Conservation (phyloP, 2,329 filamentous ascomycete genomes). For the Xylariaceae sp. region DNA sequence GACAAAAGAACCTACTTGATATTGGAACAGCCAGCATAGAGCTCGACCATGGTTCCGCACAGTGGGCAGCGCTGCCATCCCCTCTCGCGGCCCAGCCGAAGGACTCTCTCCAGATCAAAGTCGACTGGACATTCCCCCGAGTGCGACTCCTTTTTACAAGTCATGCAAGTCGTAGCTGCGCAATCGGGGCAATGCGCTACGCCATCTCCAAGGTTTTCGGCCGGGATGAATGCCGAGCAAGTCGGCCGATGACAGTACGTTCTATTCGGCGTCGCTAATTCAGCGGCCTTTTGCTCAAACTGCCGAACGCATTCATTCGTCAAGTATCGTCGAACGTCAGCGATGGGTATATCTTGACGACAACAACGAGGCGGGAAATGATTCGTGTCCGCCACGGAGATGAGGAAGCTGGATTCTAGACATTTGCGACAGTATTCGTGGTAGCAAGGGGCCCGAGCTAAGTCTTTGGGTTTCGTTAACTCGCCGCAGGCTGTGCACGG, state of each 20-base stretch:
- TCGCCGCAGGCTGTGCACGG: conserved; percentile 21
- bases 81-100: conserved; percentile 36
- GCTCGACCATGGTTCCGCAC: conserved; percentile 45
- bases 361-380: conserved; percentile 54
- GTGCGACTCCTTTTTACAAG: conserved; percentile 46
- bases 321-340: conserved; percentile 34
- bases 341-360: conserved; percentile 35
- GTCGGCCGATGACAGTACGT: conserved; percentile 44
- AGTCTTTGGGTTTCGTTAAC: neutral
- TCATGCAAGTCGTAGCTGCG: conserved; percentile 39
- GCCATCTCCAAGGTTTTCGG: conserved; percentile 27
- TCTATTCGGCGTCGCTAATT: conserved; percentile 42
- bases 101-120: conserved; percentile 33
- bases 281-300: conserved; percentile 42
- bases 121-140: conserved; percentile 44
- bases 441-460: conserved; percentile 22
- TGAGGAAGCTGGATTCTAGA: conserved; percentile 39
- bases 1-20: conserved; percentile 43
- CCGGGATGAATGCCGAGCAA: conserved; percentile 45
- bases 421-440: conserved; percentile 51
- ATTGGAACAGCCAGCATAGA: conserved; percentile 48
- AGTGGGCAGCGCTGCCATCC: conserved; percentile 47
- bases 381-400: conserved; percentile 42
- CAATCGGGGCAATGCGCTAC: conserved; percentile 42
- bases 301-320: conserved; percentile 28